Evolutionary conservation across 1,139 yeast species (phyloP), one percentile per base, ranked within the genome.

Genomic region (Wickerhamomyces sp.): DNA sequence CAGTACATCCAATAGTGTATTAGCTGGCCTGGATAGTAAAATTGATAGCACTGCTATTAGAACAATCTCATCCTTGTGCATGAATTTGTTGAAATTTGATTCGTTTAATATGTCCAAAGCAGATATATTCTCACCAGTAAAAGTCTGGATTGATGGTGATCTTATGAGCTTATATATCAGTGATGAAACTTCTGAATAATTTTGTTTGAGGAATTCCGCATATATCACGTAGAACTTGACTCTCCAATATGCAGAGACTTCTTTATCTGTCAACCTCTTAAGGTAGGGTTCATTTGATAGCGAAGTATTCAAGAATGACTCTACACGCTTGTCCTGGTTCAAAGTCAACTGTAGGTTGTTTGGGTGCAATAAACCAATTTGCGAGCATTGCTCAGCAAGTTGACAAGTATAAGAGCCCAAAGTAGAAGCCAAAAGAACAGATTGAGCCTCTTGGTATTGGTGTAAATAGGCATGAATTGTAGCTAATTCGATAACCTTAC

Each of bases 251-350:
- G 54, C 39, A 13, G 28, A 29, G 3, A 54, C 44, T 36, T 54
- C 57, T 3, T 28, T 24, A 3, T 38, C 42, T 1, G 54, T 54
- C 12, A 52, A 28, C 37, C 52, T 46, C 31, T 54, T 52, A 18
- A 39, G 15, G 18, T 52, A 54, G 10, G 48, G 26, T 28, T 54
- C 56, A 34, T 45, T 52, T 2, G 56, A 45, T 22, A 40, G 21
- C 2, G 55, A 41, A 7, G 49, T 45, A 7, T 49, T 39, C 9
- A 54, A 20, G 30, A 51, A 52, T 3, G 47, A 41, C 9, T 52
- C 55, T 7, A 50, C 38, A 13, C 45, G 45, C 34, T 54, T 54
- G 18, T 52, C 56, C 31, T 52, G 57, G 9, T 49, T 41, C 7
- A 48, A 24, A 1, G 46, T 45, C 5, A 39, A 31, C 7, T 21